phyloP scores from a whole-genome alignment of 805 yeast species.

The Yueomyces sinensis region DNA sequence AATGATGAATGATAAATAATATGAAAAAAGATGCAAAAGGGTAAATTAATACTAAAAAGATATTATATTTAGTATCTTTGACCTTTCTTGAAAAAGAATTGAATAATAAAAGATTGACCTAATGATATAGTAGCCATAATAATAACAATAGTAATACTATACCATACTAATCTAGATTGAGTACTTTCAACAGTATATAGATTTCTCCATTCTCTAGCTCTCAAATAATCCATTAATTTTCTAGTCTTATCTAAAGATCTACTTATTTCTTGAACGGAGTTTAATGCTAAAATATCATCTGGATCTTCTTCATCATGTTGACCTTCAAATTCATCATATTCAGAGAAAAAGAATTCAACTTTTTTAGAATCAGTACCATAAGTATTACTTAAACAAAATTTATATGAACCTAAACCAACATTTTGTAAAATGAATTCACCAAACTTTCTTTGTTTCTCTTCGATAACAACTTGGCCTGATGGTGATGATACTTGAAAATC shows the following conservation, averaged over 20 bases:
- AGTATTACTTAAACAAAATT: slow-evolving; percentile 48
- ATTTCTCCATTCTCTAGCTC: slow-evolving; percentile 93
- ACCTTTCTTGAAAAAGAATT: slow-evolving; percentile 50
- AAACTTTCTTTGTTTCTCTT: slow-evolving; percentile 42
- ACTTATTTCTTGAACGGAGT: slow-evolving; percentile 41
- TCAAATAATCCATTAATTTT: slow-evolving; percentile 63
- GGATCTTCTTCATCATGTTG: slow-evolving; percentile 32
- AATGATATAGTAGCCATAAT: slow-evolving; percentile 64
- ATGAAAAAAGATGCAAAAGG: not conserved
- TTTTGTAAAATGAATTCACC: slow-evolving; percentile 46
- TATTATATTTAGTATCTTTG: slow-evolving; percentile 26
- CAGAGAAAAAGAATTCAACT: slow-evolving; percentile 29
- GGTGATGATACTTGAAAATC: slow-evolving; percentile 47
- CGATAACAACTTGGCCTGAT: slow-evolving; percentile 29
- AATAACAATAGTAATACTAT: slow-evolving; percentile 52
- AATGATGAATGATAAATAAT: not conserved
- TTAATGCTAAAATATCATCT: slow-evolving; percentile 35
- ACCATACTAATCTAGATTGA: slow-evolving; percentile 60
- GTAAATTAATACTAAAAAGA: too few relatives aligned
- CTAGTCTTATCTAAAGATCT: slow-evolving; percentile 40
- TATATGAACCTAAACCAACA: slow-evolving; percentile 42
- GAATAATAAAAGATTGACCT: slow-evolving; percentile 63
- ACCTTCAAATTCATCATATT: not conserved
- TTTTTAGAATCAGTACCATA: slow-evolving; percentile 49
- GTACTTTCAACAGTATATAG: slow-evolving; percentile 77